Evolutionary conservation across 2,329 filamentous ascomycete genomes (phyloP), one percentile per base, ranked within the genome.

Genomic region (Calonectria multiphialidica): DNA sequence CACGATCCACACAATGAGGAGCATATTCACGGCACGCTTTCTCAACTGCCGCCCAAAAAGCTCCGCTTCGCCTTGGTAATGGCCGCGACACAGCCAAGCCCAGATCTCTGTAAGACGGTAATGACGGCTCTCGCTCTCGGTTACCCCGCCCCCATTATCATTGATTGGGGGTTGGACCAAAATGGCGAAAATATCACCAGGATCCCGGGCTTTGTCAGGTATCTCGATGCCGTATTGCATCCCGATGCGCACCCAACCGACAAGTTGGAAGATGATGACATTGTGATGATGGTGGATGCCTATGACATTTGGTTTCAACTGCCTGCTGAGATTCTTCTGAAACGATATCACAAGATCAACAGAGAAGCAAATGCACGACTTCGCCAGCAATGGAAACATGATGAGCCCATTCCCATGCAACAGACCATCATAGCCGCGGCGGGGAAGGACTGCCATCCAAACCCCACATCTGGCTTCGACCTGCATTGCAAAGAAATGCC

Each of bases 261-360:
- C 21, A 70, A 50, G 49, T 30, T 75, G 25, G 28, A 66, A 4
- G 76, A 78, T 1, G 67, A 79, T 10, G 77, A 79, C 40, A 35
- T 81, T n/a, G 69, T 79, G 1, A 71, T 79, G 12, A 77, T 81
- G 21, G 74, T 78, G 1, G 79, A 81, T 37, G 77, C 75, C 18
- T 78, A 77, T 66, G 80, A 81, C 42, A 59, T 79, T 16, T 80
- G 79, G 80, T 80, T 81, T 37, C 80, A 81, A 57, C 74, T 80
- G 0, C 79, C 80, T 1, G 72, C 77, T 1, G 75, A 78, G 10
- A 70, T 80, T 12, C 73, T 81, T 12, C 63, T 81, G 5, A 66
- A 72, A 10, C 75, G 79, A 40, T 81, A 75, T 50, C 73, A 76
- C 49, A 73, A 75, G 30, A 68, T 53, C 21, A 77, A 75, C 30